Evolutionary conservation across 1,139 yeast genomes (phyloP).

Genomic region (Lodderomyces beijingensis): DNA sequence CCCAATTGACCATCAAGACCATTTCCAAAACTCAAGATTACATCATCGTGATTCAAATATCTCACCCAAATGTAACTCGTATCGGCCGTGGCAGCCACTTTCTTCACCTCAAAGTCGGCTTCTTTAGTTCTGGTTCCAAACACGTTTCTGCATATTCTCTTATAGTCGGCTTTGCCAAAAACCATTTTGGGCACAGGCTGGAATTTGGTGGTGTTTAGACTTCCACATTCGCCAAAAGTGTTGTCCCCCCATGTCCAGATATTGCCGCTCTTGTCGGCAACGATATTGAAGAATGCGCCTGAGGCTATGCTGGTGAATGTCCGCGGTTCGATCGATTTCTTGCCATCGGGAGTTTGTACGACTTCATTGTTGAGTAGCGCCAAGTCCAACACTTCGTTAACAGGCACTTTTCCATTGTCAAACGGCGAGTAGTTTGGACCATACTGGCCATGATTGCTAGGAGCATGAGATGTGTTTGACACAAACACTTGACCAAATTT

Average conservation of each 20-base stretch:
- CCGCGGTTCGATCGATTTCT: slow-evolving; percentile 34
- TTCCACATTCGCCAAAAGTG: slow-evolving; percentile 78
- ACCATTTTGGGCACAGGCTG: slow-evolving; percentile 66
- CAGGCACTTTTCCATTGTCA: slow-evolving; percentile 23
- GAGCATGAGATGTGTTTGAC: slow-evolving; percentile 49
- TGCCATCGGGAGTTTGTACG: slow-evolving; percentile 16
- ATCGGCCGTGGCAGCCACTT: slow-evolving; percentile 64
- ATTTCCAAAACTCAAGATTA: slow-evolving; percentile 68
- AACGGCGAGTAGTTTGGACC: slow-evolving; percentile 77
- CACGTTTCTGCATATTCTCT: slow-evolving; percentile 17
- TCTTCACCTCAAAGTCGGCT: slow-evolving; percentile 38
- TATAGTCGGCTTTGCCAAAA: slow-evolving; percentile 23
- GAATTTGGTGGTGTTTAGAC: slow-evolving; percentile 53
- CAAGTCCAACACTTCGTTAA: slow-evolving; percentile 30
- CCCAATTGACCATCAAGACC: slow-evolving; percentile 91
- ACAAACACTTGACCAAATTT: slow-evolving; percentile 62
- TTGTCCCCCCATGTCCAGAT: slow-evolving; percentile 86
- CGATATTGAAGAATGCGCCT: slow-evolving; percentile 73
- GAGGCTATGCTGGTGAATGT: slow-evolving; percentile 57
- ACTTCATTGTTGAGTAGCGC: slow-evolving; percentile 35
- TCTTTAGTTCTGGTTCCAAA: slow-evolving; percentile 30
- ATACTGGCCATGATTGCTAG: slow-evolving; percentile 65
- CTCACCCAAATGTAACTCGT: slow-evolving; percentile 55
- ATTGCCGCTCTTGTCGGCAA: slow-evolving; percentile 55
- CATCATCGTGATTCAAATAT: slow-evolving; percentile 22